Evolutionary conservation across 257 asterid species (phyloP).

Genomic region (Ligustrum vulgare): DNA sequence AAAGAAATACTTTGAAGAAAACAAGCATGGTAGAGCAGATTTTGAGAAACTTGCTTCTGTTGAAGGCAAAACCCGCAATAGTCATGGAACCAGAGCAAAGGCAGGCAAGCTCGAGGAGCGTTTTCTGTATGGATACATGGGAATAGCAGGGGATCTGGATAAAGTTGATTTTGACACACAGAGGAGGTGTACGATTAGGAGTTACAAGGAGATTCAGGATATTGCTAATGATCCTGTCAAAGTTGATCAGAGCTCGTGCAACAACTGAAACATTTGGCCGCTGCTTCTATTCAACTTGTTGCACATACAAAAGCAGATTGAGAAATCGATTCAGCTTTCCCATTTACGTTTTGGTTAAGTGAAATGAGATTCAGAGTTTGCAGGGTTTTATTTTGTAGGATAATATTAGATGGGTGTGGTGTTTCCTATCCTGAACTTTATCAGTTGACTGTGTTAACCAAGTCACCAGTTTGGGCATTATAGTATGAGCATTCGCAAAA

Average conservation of each 20-base stretch:
- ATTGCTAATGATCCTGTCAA: conserved; percentile 34
- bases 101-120: conserved; percentile 23
- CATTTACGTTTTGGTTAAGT: neutral
- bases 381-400: neutral
- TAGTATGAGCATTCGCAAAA: neutral
- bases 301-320: neutral
- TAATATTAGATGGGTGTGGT: neutral
- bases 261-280: neutral
- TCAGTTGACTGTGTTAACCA: neutral
- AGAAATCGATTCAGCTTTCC: neutral
- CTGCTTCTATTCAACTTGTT: neutral
- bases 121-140: conserved; percentile 36
- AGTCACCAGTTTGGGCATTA: neutral
- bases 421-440: neutral
- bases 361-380: neutral
- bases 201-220: conserved; percentile 36
- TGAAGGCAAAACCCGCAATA: neutral
- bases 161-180: conserved; percentile 37
- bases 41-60: conserved; percentile 14
- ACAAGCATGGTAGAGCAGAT: conserved; percentile 30
- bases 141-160: conserved; percentile 41
- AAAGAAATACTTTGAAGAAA: conserved; percentile 30
- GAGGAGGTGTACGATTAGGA: conserved; percentile 32
- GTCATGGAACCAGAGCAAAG: neutral
- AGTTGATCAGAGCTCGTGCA: neutral